Evolutionary conservation across 768 basidiomycete species (phyloP), one percentile per base, ranked within the genome.

Genomic region (Roridomyces roridus): DNA sequence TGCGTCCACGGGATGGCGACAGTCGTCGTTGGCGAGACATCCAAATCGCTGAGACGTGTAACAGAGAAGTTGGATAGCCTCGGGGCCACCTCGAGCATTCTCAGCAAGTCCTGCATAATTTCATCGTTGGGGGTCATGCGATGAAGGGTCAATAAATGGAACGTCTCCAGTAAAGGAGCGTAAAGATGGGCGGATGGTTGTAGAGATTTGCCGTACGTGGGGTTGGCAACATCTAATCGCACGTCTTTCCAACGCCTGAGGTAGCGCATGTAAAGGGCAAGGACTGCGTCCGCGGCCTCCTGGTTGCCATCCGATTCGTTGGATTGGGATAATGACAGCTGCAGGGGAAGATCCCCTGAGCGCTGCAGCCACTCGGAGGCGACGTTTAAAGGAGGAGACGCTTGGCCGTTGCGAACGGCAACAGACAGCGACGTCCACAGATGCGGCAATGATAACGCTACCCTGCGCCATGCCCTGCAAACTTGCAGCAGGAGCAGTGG

Each of bases 371-470:
- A 77, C n/a, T 60, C 31, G 5, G 63, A 53, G 18, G 70, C 69
- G 29, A 72, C 49, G 26, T 66, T 55, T 11, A 69, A 51, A 31
- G 71, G 64, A 23, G 75, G 75, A 42, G 65, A 67, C 15, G 74
- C 59, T 14, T 59, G 61, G 11, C 72, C 73, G 49, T 60, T 52
- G 42, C 64, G 69, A 10, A 76, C 66, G 28, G 65, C 67, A 47
- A 76, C 69, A 46, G 63, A 62, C 55, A 76, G 51, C 17, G 70
- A 63, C 6, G 73, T 72, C 81, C 81, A 83, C 18, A 83, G 64
- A 26, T 67, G 55, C 6, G 79, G 73, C 5, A 69, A 72, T 34
- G 67, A 69, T 25, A 76, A 48, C 26, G 77, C 76, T 39, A 77
- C 62, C 20, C 68, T 60, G 53, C 79, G 68, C 81, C 81, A 83